Conservation (phyloP, 2,329 filamentous ascomycete species). For the Penicillium sp. region DNA sequence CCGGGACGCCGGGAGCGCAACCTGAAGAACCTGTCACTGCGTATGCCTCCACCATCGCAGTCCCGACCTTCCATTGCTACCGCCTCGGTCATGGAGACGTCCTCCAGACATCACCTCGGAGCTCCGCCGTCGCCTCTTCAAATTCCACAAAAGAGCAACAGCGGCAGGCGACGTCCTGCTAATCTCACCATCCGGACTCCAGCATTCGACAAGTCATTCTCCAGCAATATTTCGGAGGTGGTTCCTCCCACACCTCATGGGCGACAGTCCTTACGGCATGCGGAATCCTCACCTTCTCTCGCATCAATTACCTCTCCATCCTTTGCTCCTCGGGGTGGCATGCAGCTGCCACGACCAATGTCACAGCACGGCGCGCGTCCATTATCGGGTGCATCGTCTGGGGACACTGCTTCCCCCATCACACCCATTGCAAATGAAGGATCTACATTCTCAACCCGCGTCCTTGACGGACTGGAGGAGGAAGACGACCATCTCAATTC, state of each 20-base stretch:
- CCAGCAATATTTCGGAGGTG: constrained; percentile 45
- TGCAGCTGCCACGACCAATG: constrained; percentile 45
- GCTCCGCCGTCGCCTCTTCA: constrained; percentile 56
- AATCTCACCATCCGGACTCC: constrained; percentile 58
- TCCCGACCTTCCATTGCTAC: constrained; percentile 47
- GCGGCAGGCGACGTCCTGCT: constrained; percentile 54
- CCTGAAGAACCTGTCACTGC: constrained; percentile 60
- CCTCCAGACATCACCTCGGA: constrained; percentile 40
- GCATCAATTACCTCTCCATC: constrained; percentile 51
- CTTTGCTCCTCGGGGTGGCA: constrained; percentile 47
- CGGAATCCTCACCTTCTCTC: constrained; percentile 59
- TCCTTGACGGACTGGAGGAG: constrained; percentile 48
- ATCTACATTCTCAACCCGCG: constrained; percentile 23
- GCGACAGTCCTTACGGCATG: constrained; percentile 54
- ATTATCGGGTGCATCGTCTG: constrained; percentile 25
- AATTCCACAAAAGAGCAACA: constrained; percentile 51
- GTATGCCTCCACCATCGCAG: constrained; percentile 49
- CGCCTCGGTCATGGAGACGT: constrained; percentile 45
- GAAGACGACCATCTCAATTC: constrained; percentile 45
- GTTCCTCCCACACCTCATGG: constrained; percentile 57
- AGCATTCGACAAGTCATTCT: constrained; percentile 48
- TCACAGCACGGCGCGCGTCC: constrained; percentile 31
- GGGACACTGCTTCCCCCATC: constrained; percentile 29
- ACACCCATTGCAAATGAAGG: constrained; percentile 27
- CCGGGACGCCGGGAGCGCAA: constrained; percentile 50